Evolutionary conservation across 2,329 filamentous ascomycete species (phyloP), one percentile per base, ranked within the genome.

Genomic region (Teratosphaeria destructans): DNA sequence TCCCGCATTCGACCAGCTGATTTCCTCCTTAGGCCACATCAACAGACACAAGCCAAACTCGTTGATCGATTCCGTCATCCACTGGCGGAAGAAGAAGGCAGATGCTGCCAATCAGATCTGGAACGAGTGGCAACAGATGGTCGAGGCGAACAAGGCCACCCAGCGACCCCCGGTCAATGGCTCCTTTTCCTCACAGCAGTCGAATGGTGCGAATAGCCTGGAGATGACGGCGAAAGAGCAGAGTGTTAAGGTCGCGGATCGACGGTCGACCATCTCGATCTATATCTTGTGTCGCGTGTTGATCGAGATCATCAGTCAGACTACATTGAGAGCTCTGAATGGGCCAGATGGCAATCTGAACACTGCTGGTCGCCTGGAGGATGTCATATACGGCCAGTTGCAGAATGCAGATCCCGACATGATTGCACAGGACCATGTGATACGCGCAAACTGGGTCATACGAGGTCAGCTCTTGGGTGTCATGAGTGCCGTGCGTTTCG

Each of bases 61-160:
- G 5, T 77, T 99, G 57, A 96, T 99, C 68, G 94, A 99, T 74
- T 92, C 90, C 23, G 91, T 99, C 73, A 99, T 99, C 90, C 82
- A 95, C 35, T 99, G 94, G 94, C 86, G 94, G 59, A 97, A 96
- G 74, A 89, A 85, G 64, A 97, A 97, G 77, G 95, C 91, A 64
- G 93, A 97, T 74, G 85, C 88, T 26, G 91, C 92, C 32, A 73
- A 74, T 53, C 69, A 62, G 27, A 67, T 72, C 27, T 69, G 67
- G 57, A 66, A 62, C 29, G 71, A 73, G 60, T 59, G 72, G 32
- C 64, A 68, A 58, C 59, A 62, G 14, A 53, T 68, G 43, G 64
- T 66, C 19, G 68, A 71, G 19, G 54, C 63, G 10, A 52, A 47
- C 16, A 62, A 59, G 11, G 52, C 62, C 23, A 70, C 67, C 8